phyloP scores from a whole-genome alignment of 164 flowering plant genomes.

The Liriodendron chinense region DNA sequence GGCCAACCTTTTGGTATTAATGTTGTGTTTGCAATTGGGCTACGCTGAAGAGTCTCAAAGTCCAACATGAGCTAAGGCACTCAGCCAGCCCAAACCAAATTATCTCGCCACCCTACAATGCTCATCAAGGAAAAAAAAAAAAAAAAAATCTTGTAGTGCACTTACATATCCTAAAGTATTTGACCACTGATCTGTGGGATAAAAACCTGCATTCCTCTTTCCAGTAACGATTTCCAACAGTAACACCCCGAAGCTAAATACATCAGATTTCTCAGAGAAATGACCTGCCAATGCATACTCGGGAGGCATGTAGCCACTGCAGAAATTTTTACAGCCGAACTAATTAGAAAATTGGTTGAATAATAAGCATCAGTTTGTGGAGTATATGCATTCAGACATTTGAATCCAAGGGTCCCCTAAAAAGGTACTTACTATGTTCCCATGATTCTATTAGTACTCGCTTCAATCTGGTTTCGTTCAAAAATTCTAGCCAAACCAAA shows the following conservation, averaged over 20 bases:
- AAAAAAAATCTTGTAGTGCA: too few relatives aligned
- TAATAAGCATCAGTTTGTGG: too few relatives aligned
- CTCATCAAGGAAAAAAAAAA: too few relatives aligned
- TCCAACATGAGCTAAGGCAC: too few relatives aligned
- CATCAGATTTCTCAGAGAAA: slow-evolving; percentile 2
- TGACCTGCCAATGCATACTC: slow-evolving; percentile 29
- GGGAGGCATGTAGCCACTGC: background rate
- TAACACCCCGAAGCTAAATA: slow-evolving; percentile 3
- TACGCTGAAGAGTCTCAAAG: too few relatives aligned
- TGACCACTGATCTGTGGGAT: background rate
- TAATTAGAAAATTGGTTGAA: too few relatives aligned
- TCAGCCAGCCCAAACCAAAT: too few relatives aligned
- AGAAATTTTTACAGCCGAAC: too few relatives aligned
- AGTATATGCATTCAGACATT: background rate
- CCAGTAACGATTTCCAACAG: slow-evolving; percentile 16
- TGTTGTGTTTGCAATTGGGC: too few relatives aligned
- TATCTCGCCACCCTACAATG: too few relatives aligned
- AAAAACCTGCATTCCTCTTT: slow-evolving; percentile 16
- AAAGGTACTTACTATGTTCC: slow-evolving; percentile 37
- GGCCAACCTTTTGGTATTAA: too few relatives aligned
- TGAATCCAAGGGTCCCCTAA: background rate
- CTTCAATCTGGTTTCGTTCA: slow-evolving; percentile 20
- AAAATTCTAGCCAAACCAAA: slow-evolving; percentile 52
- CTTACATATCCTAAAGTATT: too few relatives aligned
- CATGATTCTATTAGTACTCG: slow-evolving; percentile 19